Evolutionary conservation across 2,329 filamentous ascomycete genomes (phyloP).

Genomic region (Trichoderma koningii): DNA sequence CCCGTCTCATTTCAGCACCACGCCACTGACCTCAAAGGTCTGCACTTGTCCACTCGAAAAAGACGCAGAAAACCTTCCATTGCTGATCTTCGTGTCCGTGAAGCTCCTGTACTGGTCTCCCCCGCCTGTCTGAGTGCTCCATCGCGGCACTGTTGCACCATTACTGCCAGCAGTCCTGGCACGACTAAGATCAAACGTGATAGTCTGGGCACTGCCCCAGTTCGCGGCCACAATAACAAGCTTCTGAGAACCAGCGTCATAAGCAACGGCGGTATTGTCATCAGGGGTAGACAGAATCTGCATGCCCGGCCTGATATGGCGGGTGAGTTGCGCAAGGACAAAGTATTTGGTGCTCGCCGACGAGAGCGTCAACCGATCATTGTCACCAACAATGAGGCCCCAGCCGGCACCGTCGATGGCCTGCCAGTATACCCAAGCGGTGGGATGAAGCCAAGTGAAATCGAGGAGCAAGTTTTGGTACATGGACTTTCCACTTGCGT

Average conservation of each 20-base stretch:
- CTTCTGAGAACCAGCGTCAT: conserved; percentile 11
- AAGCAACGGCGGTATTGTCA: conserved; percentile 9
- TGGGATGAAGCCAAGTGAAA: conserved; percentile 14
- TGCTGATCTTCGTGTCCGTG: conserved; percentile 10
- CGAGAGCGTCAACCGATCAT: conserved; percentile 13
- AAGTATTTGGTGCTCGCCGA: conserved; percentile 11
- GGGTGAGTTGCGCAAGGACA: conserved; percentile 13
- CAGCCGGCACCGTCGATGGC: conserved; percentile 9
- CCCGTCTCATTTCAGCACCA: neutral
- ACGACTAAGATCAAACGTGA: neutral
- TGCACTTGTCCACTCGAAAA: conserved; percentile 13
- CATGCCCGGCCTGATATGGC: conserved; percentile 15
- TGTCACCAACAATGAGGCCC: conserved; percentile 15
- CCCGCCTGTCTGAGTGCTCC: conserved; percentile 14
- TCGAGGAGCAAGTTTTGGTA: conserved; percentile 14
- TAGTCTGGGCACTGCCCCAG: conserved; percentile 12
- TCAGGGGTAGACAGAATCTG: conserved; percentile 11
- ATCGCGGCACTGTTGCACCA: conserved; percentile 12
- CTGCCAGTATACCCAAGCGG: conserved; percentile 21
- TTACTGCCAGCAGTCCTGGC: conserved; percentile 2
- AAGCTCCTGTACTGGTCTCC: conserved; percentile 12
- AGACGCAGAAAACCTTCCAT: conserved; percentile 4
- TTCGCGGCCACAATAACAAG: conserved; percentile 7
- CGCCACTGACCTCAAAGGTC: conserved; percentile 19
- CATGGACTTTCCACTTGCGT: neutral